phyloP scores from a whole-genome alignment of 129 eudicot genomes.

The Flaveria robusta region DNA sequence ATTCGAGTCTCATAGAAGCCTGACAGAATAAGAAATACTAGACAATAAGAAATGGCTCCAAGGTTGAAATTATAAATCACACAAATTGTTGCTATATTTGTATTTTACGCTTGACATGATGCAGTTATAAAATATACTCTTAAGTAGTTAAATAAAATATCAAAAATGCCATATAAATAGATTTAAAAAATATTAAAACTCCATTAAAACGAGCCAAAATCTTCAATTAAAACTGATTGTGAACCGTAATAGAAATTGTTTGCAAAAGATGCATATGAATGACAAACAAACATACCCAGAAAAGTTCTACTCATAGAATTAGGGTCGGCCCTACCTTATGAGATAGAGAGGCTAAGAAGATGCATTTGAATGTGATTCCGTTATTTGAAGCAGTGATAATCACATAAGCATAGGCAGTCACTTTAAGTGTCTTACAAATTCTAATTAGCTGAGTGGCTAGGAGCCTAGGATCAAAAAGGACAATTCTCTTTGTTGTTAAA shows the following conservation, averaged over 20 bases:
- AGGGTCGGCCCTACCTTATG: no score
- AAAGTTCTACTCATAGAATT: no score
- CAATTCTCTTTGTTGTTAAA: not conserved
- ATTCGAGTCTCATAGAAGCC: constrained; percentile 16
- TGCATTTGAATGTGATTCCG: not conserved
- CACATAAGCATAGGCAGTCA: not conserved
- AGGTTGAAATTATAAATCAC: not conserved
- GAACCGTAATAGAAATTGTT: no score
- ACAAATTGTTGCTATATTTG: not conserved
- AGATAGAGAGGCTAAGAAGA: no score
- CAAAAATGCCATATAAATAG: not conserved
- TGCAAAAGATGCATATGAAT: not conserved
- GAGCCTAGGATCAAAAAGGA: not conserved
- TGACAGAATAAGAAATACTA: not conserved
- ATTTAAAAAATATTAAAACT: not conserved
- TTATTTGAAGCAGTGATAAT: not conserved
- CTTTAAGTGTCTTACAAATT: not conserved
- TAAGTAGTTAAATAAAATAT: no score
- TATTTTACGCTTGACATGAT: not conserved
- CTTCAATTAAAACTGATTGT: no score
- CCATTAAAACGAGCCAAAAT: not conserved
- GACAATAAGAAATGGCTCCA: not conserved
- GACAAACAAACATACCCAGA: no score
- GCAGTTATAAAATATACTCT: not conserved
- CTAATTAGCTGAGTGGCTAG: not conserved